Conservation (phyloP, 1,139 yeast genomes). For the Blastobotrys elegans region DNA sequence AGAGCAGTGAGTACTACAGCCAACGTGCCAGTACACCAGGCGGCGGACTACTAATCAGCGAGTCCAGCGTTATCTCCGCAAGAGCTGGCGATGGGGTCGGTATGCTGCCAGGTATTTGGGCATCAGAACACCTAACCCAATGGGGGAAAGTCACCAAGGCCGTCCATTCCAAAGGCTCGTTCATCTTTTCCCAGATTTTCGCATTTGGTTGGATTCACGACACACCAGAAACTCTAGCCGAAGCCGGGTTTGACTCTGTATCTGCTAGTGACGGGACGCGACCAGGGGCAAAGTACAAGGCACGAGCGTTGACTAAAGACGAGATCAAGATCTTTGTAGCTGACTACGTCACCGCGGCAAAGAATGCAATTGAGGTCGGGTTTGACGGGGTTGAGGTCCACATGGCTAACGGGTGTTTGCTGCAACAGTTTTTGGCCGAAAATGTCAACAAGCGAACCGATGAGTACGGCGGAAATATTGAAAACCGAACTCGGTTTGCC, state of each 20-base stretch:
- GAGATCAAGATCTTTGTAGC: conserved; percentile 39
- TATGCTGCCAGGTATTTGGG: conserved; percentile 42
- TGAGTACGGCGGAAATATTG: conserved; percentile 64
- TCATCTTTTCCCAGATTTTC: conserved; percentile 39
- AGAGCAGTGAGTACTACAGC: conserved; percentile 45
- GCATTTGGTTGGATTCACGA: conserved; percentile 43
- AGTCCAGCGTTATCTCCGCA: conserved; percentile 39
- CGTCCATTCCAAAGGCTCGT: conserved; percentile 38
- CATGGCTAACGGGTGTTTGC: conserved; percentile 60
- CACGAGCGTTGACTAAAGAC: conserved; percentile 37
- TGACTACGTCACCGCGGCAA: conserved; percentile 41
- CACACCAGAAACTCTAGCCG: neutral
- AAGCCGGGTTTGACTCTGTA: conserved; percentile 5
- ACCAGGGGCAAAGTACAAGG: conserved; percentile 3
- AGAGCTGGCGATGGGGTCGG: conserved; percentile 34
- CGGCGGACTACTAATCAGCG: conserved; percentile 45
- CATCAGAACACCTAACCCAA: conserved; percentile 38
- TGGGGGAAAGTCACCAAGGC: conserved; percentile 37
- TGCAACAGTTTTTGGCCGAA: conserved; percentile 45
- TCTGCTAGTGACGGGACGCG: neutral
- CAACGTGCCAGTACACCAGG: conserved; percentile 46
- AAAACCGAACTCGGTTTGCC: conserved; percentile 56
- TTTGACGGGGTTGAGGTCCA: conserved; percentile 69
- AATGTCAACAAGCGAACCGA: conserved; percentile 56
- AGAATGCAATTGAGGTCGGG: conserved; percentile 49